A percentile compares a stretch with the other conserved stretches of the same genome.
These are phyloP conservation scores for Thraustochytrium striatum DNA, from an alignment of 352 stramenopile species.

Conservation along the genomic window DNA sequence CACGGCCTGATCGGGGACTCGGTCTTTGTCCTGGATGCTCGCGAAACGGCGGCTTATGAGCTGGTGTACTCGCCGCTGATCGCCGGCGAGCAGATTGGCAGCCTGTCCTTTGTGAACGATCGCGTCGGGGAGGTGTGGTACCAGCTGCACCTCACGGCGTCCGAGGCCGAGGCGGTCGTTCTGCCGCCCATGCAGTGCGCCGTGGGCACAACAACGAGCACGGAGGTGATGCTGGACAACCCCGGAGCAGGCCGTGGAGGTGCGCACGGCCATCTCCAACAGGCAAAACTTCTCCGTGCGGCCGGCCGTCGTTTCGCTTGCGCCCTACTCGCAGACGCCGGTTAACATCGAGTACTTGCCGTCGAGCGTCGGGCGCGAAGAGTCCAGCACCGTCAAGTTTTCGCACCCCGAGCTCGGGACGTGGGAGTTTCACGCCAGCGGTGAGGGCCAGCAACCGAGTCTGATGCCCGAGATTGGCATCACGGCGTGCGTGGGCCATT, in stretches of 20 bases:
- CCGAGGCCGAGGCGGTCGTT: conserved; percentile 57
- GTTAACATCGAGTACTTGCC: conserved; percentile 80
- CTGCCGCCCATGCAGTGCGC: conserved; percentile 72
- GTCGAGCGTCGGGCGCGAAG: conserved; percentile 73
- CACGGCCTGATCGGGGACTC: conserved; percentile 73
- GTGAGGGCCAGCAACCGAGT: conserved; percentile 70
- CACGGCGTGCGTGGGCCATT: conserved; percentile 67
- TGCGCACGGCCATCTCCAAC: conserved; percentile 70
- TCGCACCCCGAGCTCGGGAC: conserved; percentile 73
- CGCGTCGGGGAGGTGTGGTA: conserved; percentile 90
- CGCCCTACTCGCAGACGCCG: conserved; percentile 65
- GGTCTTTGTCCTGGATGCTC: conserved; percentile 67
- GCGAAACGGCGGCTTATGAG: conserved; percentile 74
- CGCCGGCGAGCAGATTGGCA: conserved; percentile 64
- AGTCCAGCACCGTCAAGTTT: conserved; percentile 68
- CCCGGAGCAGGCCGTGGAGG: conserved; percentile 69
- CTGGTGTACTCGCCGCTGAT: conserved; percentile 81
- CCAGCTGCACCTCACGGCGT: conserved; percentile 68
- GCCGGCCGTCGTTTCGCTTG: conserved; percentile 58
- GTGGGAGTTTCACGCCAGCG: conserved; percentile 75
- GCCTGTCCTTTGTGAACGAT: conserved; percentile 79
- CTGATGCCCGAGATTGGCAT: conserved; percentile 73
- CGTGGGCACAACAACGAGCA: conserved; percentile 70
- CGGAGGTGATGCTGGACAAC: conserved; percentile 79
- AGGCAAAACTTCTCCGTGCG: conserved; percentile 78